A percentile compares a stretch with the other conserved stretches of the same genome.
phyloP scores from a whole-genome alignment of 352 stramenopile species.

The Globisporangium echinulatum region DNA sequence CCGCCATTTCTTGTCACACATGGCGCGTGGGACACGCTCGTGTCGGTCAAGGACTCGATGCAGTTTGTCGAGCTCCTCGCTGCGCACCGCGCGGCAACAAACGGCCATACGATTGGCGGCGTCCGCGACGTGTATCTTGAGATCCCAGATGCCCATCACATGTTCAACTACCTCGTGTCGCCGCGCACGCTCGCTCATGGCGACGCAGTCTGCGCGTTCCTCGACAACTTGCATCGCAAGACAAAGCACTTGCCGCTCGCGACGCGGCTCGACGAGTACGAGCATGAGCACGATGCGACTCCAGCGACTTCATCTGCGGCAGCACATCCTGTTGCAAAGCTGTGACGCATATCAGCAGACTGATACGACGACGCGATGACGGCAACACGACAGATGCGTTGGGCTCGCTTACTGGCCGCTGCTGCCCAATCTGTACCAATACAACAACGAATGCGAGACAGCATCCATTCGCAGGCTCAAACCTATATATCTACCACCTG shows the following conservation, averaged over 20 bases:
- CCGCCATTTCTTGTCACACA: slow-evolving; percentile 75
- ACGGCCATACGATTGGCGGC: slow-evolving; percentile 7
- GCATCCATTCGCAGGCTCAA: no score
- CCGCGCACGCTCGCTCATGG: slow-evolving; percentile 56
- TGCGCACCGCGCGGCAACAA: slow-evolving; percentile 10
- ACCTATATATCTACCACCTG: no score
- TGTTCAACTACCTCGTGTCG: slow-evolving; percentile 75
- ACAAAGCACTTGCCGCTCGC: slow-evolving; percentile 22
- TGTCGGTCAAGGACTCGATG: slow-evolving; percentile 62
- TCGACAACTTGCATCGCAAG: slow-evolving; percentile 46
- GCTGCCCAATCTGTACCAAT: no score
- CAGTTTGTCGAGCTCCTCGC: slow-evolving; percentile 52
- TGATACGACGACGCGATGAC: no score
- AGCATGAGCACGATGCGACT: neutral
- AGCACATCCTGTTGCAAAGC: neutral
- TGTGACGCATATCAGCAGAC: neutral
- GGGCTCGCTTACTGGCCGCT: no score
- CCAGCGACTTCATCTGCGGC: neutral
- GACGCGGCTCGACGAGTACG: neutral
- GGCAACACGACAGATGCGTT: no score
- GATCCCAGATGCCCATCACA: slow-evolving; percentile 54
- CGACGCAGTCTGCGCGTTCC: slow-evolving; percentile 59
- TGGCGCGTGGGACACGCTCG: slow-evolving; percentile 59
- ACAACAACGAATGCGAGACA: no score
- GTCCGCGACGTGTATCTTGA: slow-evolving; percentile 61